Evolutionary conservation across 306 rosid genomes (phyloP), one percentile per base, ranked within the genome.

Genomic region (Vigna trinervia): DNA sequence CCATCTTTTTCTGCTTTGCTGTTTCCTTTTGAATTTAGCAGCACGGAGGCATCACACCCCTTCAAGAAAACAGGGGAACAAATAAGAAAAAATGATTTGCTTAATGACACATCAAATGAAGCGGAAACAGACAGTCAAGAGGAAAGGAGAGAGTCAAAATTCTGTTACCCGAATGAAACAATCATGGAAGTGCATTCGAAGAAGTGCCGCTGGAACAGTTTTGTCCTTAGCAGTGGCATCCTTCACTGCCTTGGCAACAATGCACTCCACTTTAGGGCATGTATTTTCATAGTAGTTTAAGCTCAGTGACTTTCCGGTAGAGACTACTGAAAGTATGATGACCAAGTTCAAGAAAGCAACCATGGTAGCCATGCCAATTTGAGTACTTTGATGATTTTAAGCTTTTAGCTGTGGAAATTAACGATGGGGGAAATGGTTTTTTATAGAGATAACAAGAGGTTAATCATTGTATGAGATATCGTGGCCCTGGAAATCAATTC

Each of bases 41-140:
- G 86, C 75, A 92, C 96, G 23, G 96, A 92, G 26, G 86, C 96
- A 78, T 92, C 97, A 39, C 97, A 92, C 11, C 97, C 94, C 96
- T 92, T 54, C 59, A 64, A 59, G 69, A 76, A 36, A 36, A 11
- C 30, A 34, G 20, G 36, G 51, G 17, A 2, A 12, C 53, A 46
- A 46, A 76, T 5, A 59, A 64, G 19, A 4, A 39, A 38, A 3
- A 4, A 13, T 71, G 1, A 20, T 56, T 41, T 71, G 34, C 13
- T 75, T 41, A 61, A 45, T 59, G 46, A 67, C 34, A 50, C 30
- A 47, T 60, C n/a, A 69, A 23, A 58, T 60, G 69, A 65, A 73
- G 50, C 12, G 1, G 54, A 20, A 22, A 58, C 28, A 11, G 15
- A 58, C 19, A 19, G 77, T 69, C 7, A 34, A 19, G 71, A 14